Base-by-base conservation (phyloP, 352 stramenopile species). In the Blastocystis sp. region DNA sequence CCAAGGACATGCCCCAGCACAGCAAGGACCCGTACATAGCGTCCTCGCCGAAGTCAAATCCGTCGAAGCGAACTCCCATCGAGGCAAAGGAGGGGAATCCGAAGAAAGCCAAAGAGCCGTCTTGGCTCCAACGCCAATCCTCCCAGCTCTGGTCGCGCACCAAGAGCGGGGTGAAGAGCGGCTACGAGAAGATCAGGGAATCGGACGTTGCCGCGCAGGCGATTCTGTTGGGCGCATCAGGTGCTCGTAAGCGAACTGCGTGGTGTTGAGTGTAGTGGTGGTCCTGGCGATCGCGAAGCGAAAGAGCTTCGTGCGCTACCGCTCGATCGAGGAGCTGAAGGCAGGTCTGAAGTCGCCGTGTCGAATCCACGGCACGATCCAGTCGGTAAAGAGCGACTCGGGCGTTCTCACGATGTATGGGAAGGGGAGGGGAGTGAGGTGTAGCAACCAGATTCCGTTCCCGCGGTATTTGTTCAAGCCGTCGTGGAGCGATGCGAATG, bases 391-490 rank as follows among this genome's bases (percentile, higher is more conserved):
- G n/a, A 13, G 9, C 13, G 33, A 85, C 19, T 63, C 41, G 6
- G 41, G 50, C 19, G 0, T 85, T 3, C 12, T 85, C 4, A 61
- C 65, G 0, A 13, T 85, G 74, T 85, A 33, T 2, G 4, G 29
- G 51, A 50, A 4, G 6, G 10, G 3, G 29, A 0, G 1, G 12
- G 3, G 24, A 41, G 41, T 85, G 55, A 85, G 1, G 19, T 3
- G 19, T 85, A 85, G 74, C 12, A 31, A 41, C 26, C 74, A 85
- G 50, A 39, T 85, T 2, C 51, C 74, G 61, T 85, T 85, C 61
- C 74, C 74, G 29, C 33, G 51, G 16, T 85, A 85, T 41, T 26
- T 70, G 26, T 37, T 74, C 19, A 12, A 9, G 9, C 26, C 41
- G 2, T 50, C 55, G 29, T 39, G 3, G 21, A 59, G 41, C 41